These are phyloP conservation scores for Colletotrichum incanum DNA, from an alignment of 2,329 filamentous ascomycete genomes.

Conservation along the genomic window DNA sequence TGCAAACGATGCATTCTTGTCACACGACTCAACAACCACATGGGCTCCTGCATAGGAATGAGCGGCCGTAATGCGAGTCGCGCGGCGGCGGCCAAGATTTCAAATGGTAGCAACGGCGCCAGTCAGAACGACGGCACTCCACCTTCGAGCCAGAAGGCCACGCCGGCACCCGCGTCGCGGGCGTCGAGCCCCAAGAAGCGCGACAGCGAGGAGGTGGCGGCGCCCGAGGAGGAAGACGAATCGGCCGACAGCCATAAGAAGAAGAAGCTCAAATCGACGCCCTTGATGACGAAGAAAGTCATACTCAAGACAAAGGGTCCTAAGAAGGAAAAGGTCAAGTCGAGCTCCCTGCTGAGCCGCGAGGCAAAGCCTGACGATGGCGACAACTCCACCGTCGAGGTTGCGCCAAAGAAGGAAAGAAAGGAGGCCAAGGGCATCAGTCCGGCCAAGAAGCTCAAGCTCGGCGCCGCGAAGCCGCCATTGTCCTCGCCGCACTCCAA, in stretches of 20 bases:
- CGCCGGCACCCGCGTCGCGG: constrained; percentile 69
- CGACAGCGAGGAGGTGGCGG: constrained; percentile 67
- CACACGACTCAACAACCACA: constrained; percentile 77
- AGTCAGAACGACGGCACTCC: constrained; percentile 72
- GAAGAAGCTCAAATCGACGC: constrained; percentile 69
- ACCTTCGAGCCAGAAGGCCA: constrained; percentile 75
- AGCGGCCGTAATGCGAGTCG: constrained; percentile 75
- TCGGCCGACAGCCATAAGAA: constrained; percentile 69
- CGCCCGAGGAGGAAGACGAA: constrained; percentile 65
- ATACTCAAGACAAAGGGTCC: constrained; percentile 68
- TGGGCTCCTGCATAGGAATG: constrained; percentile 78
- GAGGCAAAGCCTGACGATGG: constrained; percentile 60
- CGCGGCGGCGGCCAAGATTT: constrained; percentile 75
- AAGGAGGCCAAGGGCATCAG: constrained; percentile 50
- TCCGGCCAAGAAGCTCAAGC: constrained; percentile 60
- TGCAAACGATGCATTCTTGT: constrained; percentile 78
- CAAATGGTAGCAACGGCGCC: constrained; percentile 66
- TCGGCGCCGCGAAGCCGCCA: constrained; percentile 60
- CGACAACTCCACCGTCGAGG: constrained; percentile 47
- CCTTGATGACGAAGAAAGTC: constrained; percentile 66
- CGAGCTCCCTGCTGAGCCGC: constrained; percentile 64
- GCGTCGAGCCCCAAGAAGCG: constrained; percentile 71
- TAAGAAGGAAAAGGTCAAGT: constrained; percentile 72
- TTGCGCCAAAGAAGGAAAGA: constrained; percentile 59
- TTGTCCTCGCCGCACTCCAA: constrained; percentile 66